A percentile compares a stretch with the other conserved stretches of the same genome.
Conservation (phyloP, 164 flowering plant genomes). For the Nymphaea colorata region DNA sequence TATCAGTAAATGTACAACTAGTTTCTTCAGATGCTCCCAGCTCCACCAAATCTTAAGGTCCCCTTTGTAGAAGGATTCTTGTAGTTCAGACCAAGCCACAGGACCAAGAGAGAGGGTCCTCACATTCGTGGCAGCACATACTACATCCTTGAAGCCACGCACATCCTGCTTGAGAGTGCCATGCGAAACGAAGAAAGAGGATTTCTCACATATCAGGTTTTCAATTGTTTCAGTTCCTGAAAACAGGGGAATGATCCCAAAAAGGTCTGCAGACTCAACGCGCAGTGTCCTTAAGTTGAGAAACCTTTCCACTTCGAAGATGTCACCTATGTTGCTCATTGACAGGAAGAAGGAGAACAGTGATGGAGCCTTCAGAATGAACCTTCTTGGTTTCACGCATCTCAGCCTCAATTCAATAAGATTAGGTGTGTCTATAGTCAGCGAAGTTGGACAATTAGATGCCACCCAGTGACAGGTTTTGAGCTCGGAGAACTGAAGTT, state of each 20-base stretch:
- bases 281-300: constrained; percentile 18
- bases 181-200: background rate
- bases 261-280: constrained; percentile 21
- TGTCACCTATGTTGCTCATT: constrained; percentile 15
- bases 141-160: constrained; percentile 4
- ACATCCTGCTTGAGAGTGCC: constrained; percentile 4
- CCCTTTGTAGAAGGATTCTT: constrained; percentile 8
- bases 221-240: constrained; percentile 14
- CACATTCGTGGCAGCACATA: constrained; percentile 20
- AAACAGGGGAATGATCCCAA: constrained; percentile 11
- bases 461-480: constrained; percentile 29
- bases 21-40: constrained; percentile 17
- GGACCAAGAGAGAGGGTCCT: constrained; percentile 19
- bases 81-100: constrained; percentile 27
- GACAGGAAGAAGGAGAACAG: constrained; percentile 25
- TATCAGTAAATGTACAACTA: constrained; percentile 19
- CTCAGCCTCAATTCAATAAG: constrained; percentile 21
- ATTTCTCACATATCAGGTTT: constrained; percentile 1
- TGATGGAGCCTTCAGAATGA: constrained; percentile 30
- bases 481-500: constrained; percentile 27
- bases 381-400: constrained; percentile 22
- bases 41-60: constrained; percentile 8
- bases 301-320: constrained; percentile 12
- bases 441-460: constrained; percentile 30
- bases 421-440: constrained; percentile 26